Conservation (phyloP, 768 basidiomycete genomes). For the Sporobolomyces pararoseus region DNA sequence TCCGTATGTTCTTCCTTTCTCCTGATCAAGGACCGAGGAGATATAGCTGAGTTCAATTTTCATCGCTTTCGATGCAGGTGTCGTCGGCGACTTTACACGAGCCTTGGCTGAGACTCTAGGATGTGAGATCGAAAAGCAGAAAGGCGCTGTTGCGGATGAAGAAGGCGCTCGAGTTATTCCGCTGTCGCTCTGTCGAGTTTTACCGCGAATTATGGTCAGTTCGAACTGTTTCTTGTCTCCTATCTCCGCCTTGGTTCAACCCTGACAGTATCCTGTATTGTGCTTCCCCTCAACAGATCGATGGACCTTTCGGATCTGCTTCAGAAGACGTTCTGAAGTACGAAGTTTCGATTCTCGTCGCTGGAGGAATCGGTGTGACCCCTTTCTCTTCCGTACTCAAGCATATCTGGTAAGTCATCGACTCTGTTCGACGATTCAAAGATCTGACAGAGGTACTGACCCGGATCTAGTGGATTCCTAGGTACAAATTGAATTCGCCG, state of each 20-base stretch:
- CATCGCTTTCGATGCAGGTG: background rate
- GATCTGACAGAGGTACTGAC: too few relatives aligned
- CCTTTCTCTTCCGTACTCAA: slow-evolving; percentile 84
- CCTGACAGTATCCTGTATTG: background rate
- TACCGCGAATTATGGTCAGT: slow-evolving; percentile 78
- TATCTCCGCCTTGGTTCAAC: background rate
- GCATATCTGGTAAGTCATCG: slow-evolving; percentile 42
- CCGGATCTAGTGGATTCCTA: too few relatives aligned
- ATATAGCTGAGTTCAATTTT: background rate
- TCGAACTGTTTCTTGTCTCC: background rate
- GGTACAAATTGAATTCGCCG: slow-evolving; percentile 95
- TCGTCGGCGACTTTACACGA: slow-evolving; percentile 81
- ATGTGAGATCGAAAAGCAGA: slow-evolving; percentile 59
- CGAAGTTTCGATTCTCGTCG: slow-evolving; percentile 48
- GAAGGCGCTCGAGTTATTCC: slow-evolving; percentile 59
- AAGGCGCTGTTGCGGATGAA: slow-evolving; percentile 53
- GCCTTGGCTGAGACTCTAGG: slow-evolving; percentile 76
- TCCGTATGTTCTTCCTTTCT: slow-evolving; percentile 54
- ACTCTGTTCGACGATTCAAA: background rate
- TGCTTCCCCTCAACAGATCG: slow-evolving; percentile 56
- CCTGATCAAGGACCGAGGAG: background rate
- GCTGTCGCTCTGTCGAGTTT: slow-evolving; percentile 64
- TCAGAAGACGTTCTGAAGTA: slow-evolving; percentile 56
- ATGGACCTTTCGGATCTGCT: slow-evolving; percentile 90
- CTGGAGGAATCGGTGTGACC: slow-evolving; percentile 93